A percentile compares a stretch with the other conserved stretches of the same genome.
Conservation (phyloP, 228 moss, liverwort and hornwort species). For the Sphagnum magellanicum region DNA sequence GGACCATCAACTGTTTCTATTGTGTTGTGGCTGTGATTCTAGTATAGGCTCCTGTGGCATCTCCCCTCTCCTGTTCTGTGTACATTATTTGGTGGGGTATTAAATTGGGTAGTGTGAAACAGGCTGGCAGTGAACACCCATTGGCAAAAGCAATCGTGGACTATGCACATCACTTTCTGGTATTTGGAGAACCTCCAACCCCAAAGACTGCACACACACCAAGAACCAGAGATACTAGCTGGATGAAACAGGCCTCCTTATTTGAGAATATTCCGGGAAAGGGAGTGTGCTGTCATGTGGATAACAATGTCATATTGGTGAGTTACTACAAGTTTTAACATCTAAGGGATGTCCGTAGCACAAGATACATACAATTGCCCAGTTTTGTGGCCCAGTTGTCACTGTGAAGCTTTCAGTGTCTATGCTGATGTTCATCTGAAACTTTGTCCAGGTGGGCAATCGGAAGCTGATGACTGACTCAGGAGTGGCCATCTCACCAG, state of each 20-base stretch:
- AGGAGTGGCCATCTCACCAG: constrained; percentile 38
- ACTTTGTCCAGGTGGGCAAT: constrained; percentile 55
- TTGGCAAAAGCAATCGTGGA: constrained; percentile 84
- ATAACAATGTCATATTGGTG: constrained; percentile 34
- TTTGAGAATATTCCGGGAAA: constrained; percentile 73
- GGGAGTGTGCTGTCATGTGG: constrained; percentile 63
- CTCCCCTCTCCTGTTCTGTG: neutral
- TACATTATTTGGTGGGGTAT: neutral
- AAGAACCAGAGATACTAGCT: constrained; percentile 61
- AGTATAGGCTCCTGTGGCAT: too few species aligned
- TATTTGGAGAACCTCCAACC: constrained; percentile 38
- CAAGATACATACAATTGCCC: too few species aligned
- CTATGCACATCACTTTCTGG: constrained; percentile 78
- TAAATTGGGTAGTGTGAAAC: constrained; percentile 3
- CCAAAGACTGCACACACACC: constrained; percentile 34
- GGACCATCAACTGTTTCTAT: too few species aligned
- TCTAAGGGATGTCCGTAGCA: too few species aligned
- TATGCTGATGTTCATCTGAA: too few species aligned
- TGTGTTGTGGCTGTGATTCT: too few species aligned
- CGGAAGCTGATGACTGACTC: constrained; percentile 61
- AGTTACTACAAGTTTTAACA: constrained; percentile 3
- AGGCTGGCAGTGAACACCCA: constrained; percentile 85
- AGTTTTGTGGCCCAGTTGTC: too few species aligned
- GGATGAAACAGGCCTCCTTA: constrained; percentile 50
- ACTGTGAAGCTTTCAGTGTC: too few species aligned